Base-by-base conservation (phyloP, 2,329 filamentous ascomycete genomes). In the Penicillium brasilianum region DNA sequence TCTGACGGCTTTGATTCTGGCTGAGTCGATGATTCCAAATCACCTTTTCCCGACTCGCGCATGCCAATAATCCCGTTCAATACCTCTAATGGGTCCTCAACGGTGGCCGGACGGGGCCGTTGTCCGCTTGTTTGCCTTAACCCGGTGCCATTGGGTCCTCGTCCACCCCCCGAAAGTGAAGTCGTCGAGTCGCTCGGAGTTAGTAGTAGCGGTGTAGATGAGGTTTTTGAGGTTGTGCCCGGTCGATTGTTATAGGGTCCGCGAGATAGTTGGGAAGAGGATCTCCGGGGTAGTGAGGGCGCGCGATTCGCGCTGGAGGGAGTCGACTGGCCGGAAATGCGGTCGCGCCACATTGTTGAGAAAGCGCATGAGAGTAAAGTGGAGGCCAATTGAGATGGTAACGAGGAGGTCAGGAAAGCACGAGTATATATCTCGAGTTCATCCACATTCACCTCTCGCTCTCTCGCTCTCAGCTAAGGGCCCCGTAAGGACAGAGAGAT, bases 341-440 rank as follows among this genome's bases (percentile, higher is more conserved):
- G 90, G 81, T 97, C 93, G 74, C 96, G 87, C 93, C 93, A 97
- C 92, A 96, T 96, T 53, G 58, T 77, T 18, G 46, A 51, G 48
- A 44, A 55, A 43, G 37, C 8, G 56, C 60, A 63, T 62, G 57
- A 32, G 36, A 56, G 51, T 54, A 36, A 32, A 56, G 28, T n/a
- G 28, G 8, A 37, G 36, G 13, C 16, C 25, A 4, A 51, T 37
- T 25, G 32, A 4, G 30, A n/a, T 36, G 14, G 30, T 20, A 51
- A 22, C 6, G 14, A 48, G 25, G 49, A 25, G 16, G 25, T 7
- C 1, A 4, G 60, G 34, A 44, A 30, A 20, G 14, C 36, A 53
- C 25, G 49, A 60, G 54, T 37, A 30, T 22, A 50, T 18, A 41
- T 41, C 16, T 41, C 32, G 32, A 34, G 25, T 28, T 28, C 25